phyloP scores from a whole-genome alignment of 1,284 basidiomycete species.

The Cryptococcus neoformans region DNA sequence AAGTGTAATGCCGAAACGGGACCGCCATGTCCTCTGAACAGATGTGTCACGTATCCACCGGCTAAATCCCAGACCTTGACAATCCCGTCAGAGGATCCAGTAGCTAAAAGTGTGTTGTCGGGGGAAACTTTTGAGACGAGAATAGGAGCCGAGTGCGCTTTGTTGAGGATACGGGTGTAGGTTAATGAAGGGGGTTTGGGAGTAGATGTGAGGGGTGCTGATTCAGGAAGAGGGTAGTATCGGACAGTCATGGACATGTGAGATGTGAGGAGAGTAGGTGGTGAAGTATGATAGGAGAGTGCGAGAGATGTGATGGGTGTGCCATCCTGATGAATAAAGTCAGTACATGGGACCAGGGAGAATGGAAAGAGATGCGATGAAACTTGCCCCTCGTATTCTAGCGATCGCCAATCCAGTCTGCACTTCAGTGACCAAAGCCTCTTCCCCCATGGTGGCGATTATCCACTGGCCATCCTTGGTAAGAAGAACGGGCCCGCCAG shows the following conservation, averaged over 20 bases:
- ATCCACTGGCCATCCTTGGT: constrained; percentile 75
- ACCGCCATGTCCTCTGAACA: constrained; percentile 95
- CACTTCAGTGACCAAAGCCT: constrained; percentile 78
- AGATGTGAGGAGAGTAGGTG: constrained; percentile 52
- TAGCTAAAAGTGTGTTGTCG: constrained; percentile 90
- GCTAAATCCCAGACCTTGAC: constrained; percentile 96
- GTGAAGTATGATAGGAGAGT: constrained; percentile 44
- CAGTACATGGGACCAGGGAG: neutral
- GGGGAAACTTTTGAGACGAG: constrained; percentile 79
- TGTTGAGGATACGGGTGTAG: constrained; percentile 67
- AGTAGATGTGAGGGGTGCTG: constrained; percentile 11
- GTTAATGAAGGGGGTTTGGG: constrained; percentile 47
- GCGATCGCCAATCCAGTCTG: constrained; percentile 70
- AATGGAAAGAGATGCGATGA: neutral
- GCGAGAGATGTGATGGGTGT: constrained; percentile 55
- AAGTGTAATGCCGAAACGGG: constrained; percentile 87
- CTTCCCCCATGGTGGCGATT: constrained; percentile 81
- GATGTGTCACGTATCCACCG: constrained; percentile 86
- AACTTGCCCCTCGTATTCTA: constrained; percentile 72
- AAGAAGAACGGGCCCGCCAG: constrained; percentile 77
- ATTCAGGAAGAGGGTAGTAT: constrained; percentile 51
- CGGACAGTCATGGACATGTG: constrained; percentile 54
- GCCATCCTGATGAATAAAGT: constrained; percentile 49
- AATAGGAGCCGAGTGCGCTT: constrained; percentile 88
- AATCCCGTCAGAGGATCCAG: constrained; percentile 90